Evolutionary conservation across 306 rosid species (phyloP).

Genomic region (Vigna mungo): DNA sequence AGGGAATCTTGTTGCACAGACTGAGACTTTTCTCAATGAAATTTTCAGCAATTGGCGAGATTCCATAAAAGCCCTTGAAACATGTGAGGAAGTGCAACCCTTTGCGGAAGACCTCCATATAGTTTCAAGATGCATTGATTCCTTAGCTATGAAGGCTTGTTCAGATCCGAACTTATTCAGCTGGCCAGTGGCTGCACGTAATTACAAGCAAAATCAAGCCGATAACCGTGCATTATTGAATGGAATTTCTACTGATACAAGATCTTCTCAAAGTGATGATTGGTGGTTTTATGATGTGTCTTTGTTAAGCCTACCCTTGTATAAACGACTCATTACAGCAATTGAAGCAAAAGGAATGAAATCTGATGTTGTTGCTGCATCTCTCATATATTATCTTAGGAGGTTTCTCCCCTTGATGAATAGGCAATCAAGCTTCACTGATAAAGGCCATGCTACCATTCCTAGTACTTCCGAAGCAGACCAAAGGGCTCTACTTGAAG

Average conservation of each 20-base stretch:
- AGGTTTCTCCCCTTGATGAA: constrained; percentile 83
- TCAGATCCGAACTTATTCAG: constrained; percentile 66
- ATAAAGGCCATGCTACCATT: constrained; percentile 58
- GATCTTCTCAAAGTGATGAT: constrained; percentile 49
- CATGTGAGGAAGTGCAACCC: constrained; percentile 68
- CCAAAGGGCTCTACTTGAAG: constrained; percentile 79
- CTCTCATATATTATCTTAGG: constrained; percentile 69
- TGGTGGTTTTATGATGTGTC: constrained; percentile 95
- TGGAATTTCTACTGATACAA: constrained; percentile 59
- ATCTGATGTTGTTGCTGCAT: constrained; percentile 69
- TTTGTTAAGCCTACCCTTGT: constrained; percentile 73
- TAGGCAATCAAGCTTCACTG: constrained; percentile 70
- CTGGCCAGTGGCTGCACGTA: constrained; percentile 55
- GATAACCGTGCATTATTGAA: constrained; percentile 57
- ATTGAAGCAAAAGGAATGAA: constrained; percentile 79
- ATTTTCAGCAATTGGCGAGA: constrained; percentile 70
- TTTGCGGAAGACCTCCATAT: constrained; percentile 74
- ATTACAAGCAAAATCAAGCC: constrained; percentile 42
- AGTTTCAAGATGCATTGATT: constrained; percentile 80
- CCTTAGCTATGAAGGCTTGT: constrained; percentile 79
- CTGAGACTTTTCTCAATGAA: constrained; percentile 68
- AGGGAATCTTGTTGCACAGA: constrained; percentile 62
- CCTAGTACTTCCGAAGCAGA: constrained; percentile 74
- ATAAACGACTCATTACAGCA: constrained; percentile 65
- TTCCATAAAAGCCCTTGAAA: constrained; percentile 71